Evolutionary conservation across 129 eudicot species (phyloP).

Genomic region (Kitagawia praeruptora): DNA sequence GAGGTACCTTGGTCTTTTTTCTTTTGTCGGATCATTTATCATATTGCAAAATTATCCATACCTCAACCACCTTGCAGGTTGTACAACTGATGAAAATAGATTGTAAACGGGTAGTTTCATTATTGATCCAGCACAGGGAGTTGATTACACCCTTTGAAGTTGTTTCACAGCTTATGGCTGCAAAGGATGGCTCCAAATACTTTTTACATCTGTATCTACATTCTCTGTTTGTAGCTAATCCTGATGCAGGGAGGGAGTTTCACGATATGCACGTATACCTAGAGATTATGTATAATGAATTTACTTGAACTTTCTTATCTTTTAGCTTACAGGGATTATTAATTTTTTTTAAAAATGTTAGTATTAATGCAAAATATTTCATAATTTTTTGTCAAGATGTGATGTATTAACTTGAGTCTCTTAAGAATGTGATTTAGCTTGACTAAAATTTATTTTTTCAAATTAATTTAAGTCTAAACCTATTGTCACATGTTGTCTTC

Average conservation of each 20-base stretch:
- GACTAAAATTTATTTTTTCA: not conserved
- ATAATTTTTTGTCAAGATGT: not conserved
- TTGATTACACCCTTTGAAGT: slow-evolving; percentile 79
- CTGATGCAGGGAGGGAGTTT: slow-evolving; percentile 85
- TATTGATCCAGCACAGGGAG: slow-evolving; percentile 66
- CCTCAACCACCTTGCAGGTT: slow-evolving; percentile 44
- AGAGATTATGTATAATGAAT: too few relatives aligned
- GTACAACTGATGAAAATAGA: slow-evolving; percentile 82
- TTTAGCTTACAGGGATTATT: not conserved
- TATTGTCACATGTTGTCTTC: not conserved
- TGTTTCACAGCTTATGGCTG: slow-evolving; percentile 71
- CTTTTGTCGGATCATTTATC: not conserved
- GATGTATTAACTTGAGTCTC: not conserved
- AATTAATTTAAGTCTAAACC: not conserved
- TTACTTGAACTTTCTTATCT: not conserved
- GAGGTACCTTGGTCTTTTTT: not conserved
- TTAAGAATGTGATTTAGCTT: not conserved
- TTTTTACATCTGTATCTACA: slow-evolving; percentile 73
- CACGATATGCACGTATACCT: slow-evolving; percentile 96
- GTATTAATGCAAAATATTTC: not conserved
- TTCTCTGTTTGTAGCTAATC: slow-evolving; percentile 63
- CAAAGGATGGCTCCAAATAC: slow-evolving; percentile 53
- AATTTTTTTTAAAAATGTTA: not conserved
- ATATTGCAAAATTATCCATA: not conserved
- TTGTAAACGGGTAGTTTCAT: slow-evolving; percentile 56